Conservation (phyloP, 176 grass and related monocot genomes). For the Musa itinerans region DNA sequence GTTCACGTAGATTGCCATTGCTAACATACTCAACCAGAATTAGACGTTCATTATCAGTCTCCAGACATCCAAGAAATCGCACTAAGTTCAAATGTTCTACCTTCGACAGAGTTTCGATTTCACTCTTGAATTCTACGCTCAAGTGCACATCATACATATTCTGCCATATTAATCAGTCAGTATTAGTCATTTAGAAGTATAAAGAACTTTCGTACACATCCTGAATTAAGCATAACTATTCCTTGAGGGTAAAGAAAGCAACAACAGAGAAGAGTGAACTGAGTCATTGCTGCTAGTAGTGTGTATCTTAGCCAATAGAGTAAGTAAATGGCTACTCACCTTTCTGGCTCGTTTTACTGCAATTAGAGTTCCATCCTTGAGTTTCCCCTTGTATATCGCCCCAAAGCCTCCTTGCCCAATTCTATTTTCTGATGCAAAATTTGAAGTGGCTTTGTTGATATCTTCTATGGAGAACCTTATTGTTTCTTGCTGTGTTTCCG, state of each 20-base stretch:
- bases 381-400: conserved; percentile 65
- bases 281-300: not conserved
- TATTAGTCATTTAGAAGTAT: not conserved
- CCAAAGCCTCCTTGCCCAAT: conserved; percentile 86
- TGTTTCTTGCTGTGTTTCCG: conserved; percentile 24
- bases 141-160: conserved; percentile 46
- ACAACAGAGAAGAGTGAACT: not conserved
- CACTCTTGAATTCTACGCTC: conserved; percentile 60
- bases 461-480: conserved; percentile 46
- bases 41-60: conserved; percentile 50
- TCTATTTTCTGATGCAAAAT: conserved; percentile 64
- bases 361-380: conserved; percentile 70
- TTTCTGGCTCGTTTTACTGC: conserved; percentile 79
- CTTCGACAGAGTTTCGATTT: conserved; percentile 68
- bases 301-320: not conserved
- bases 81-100: conserved; percentile 81
- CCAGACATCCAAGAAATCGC: conserved; percentile 65
- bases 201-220: not conserved
- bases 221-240: not conserved
- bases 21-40: conserved; percentile 70
- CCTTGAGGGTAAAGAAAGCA: not conserved
- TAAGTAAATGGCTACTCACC: conserved; percentile 31
- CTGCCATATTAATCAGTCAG: conserved; percentile 37
- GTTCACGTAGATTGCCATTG: conserved; percentile 77
- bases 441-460: conserved; percentile 60